Percentiles rank a stretch among this genome's conserved stretches.
phyloP scores from a whole-genome alignment of 2,329 filamentous ascomycete genomes.

The Alternaria gaisen region DNA sequence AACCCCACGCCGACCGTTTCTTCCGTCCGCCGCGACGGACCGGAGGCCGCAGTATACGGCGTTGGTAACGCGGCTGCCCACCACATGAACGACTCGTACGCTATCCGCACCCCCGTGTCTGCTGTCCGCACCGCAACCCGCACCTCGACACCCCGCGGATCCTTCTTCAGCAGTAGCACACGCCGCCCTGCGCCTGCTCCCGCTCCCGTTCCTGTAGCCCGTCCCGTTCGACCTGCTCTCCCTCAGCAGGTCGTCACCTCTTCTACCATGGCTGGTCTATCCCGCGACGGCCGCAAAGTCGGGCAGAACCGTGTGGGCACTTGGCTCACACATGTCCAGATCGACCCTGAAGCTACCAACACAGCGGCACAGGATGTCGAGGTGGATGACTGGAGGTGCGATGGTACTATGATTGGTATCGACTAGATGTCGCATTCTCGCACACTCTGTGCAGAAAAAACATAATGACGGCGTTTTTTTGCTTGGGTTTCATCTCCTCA shows the following conservation, averaged over 20 bases:
- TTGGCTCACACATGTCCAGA: constrained; percentile 50
- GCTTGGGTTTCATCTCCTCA: neutral
- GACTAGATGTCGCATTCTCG: constrained; percentile 27
- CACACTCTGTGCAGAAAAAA: neutral
- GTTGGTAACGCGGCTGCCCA: constrained; percentile 64
- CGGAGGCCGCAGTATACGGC: constrained; percentile 59
- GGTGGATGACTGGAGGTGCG: constrained; percentile 48
- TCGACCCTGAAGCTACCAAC: constrained; percentile 48
- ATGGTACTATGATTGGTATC: constrained; percentile 49
- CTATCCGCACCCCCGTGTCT: constrained; percentile 42
- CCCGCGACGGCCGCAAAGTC: constrained; percentile 45
- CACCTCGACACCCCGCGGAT: constrained; percentile 29
- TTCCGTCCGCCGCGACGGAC: constrained; percentile 46
- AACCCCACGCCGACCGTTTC: constrained; percentile 33
- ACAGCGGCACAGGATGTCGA: constrained; percentile 44
- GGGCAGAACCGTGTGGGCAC: constrained; percentile 51
- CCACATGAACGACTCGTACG: constrained; percentile 66
- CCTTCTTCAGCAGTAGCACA: constrained; percentile 37
- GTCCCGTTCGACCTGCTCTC: constrained; percentile 11
- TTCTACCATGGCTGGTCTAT: constrained; percentile 51
- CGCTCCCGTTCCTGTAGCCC: constrained; percentile 3
- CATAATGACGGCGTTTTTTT: neutral
- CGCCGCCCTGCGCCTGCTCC: constrained; percentile 31
- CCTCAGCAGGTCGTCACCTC: constrained; percentile 24
- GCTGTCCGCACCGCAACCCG: constrained; percentile 40